phyloP scores from a whole-genome alignment of 1,284 basidiomycete species.

The Cutaneotrichosporon sp. region DNA sequence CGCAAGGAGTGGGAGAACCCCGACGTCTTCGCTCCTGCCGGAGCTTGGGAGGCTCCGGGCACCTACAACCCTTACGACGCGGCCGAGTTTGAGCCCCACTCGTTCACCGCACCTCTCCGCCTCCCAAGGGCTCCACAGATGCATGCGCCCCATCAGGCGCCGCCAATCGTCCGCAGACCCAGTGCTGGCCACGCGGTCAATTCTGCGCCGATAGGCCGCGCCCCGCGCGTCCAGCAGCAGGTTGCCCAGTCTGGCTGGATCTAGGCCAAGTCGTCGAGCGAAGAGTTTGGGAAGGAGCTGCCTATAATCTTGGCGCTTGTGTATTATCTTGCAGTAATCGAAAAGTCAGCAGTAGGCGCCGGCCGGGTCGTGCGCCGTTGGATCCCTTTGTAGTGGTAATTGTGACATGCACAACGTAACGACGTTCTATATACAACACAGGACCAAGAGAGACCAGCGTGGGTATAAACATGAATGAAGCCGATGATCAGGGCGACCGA shows the following conservation, averaged over 20 bases:
- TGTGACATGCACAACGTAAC: conserved; percentile 8
- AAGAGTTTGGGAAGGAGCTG: neutral
- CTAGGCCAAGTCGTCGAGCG: conserved; percentile 4
- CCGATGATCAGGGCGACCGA: neutral
- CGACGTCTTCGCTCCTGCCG: conserved; percentile 14
- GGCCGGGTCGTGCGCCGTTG: neutral
- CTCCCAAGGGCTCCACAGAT: conserved; percentile 3
- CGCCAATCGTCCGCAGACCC: neutral
- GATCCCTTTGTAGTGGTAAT: conserved; percentile 1
- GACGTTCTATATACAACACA: conserved; percentile 4
- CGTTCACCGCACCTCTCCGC: conserved; percentile 13
- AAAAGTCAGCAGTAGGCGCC: neutral
- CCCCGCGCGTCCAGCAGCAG: conserved; percentile 10
- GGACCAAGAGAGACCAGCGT: neutral
- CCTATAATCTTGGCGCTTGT: conserved; percentile 7
- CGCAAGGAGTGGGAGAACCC: conserved; percentile 7
- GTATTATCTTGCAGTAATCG: conserved; percentile 1
- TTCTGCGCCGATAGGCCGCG: neutral
- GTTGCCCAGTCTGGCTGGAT: conserved; percentile 10
- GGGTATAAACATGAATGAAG: neutral
- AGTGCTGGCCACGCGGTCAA: neutral
- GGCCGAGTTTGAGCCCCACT: conserved; percentile 2
- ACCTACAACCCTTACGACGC: conserved; percentile 13
- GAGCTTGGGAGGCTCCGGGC: conserved; percentile 14
- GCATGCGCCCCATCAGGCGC: neutral